phyloP scores from a whole-genome alignment of 192 early-diverging fungal species.

The Podila horticola region DNA sequence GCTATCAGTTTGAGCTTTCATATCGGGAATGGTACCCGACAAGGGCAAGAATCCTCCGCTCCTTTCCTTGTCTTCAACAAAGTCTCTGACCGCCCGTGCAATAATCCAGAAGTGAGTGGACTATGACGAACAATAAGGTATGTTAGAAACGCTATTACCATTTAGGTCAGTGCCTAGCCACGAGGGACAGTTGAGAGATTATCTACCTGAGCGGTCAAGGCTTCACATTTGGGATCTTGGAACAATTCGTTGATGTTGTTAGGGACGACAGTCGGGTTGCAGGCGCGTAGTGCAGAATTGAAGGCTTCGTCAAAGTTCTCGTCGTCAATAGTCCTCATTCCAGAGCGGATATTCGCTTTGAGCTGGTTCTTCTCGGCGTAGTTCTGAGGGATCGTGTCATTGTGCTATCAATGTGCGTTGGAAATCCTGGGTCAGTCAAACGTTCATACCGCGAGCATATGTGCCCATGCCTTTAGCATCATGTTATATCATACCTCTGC shows the following conservation, averaged over 20 bases:
- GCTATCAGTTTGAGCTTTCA: conserved; percentile 94
- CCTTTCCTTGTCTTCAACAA: conserved; percentile 75
- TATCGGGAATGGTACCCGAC: conserved; percentile 91
- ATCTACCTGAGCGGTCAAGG: conserved; percentile 63
- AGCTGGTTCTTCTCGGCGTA: conserved; percentile 73
- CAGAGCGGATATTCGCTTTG: conserved; percentile 66
- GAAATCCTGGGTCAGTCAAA: too few relatives aligned
- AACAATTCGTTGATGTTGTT: conserved; percentile 61
- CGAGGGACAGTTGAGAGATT: background rate
- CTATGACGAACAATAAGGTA: conserved; percentile 29
- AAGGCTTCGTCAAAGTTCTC: conserved; percentile 94
- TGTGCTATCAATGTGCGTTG: conserved; percentile 49
- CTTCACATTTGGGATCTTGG: conserved; percentile 59
- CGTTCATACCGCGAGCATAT: background rate
- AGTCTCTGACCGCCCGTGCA: conserved; percentile 79
- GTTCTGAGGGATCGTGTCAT: conserved; percentile 67
- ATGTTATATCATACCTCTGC: conserved; percentile 52
- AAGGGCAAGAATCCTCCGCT: conserved; percentile 79
- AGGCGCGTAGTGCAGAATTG: conserved; percentile 70
- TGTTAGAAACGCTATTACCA: background rate
- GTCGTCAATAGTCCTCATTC: conserved; percentile 71
- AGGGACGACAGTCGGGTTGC: conserved; percentile 64
- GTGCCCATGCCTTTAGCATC: background rate
- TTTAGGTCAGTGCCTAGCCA: conserved; percentile 12
- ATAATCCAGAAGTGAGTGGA: conserved; percentile 89